Evolutionary conservation across 2,329 filamentous ascomycete species (phyloP), one percentile per base, ranked within the genome.

Genomic region (Ceratocystis colombiana): DNA sequence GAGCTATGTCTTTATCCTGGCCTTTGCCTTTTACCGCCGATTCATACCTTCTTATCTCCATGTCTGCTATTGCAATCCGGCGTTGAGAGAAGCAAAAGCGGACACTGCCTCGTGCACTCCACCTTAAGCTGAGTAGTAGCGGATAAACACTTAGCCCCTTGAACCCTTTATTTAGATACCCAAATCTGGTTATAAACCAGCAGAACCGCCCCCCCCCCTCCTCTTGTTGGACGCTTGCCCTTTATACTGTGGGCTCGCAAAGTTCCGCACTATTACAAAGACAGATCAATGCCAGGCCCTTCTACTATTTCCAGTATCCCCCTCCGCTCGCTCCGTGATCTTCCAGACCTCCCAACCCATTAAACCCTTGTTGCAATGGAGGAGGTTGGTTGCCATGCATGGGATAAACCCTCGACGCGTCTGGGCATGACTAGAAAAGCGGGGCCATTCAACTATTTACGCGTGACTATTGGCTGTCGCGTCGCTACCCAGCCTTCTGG

Each of bases 401-500:
- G 28, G 28, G 28, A 3, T 33, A 33, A 33, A 33, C 30, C 7
- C 7, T 33, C 4, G 7, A 33, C 30, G 30, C 30, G 30, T 33
- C 30, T 33, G 2, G 30, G 8, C 30, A 33, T 33, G 7, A 8
- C 6, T 33, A 15, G 5, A 57, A 57, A 25, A 57, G n/a, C 10
- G 22, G 53, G 53, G 25, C 22, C 5, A 28, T 15, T 5, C 25
- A 6, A 22, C 1, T 6, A 8, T 30, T 57, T 12, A 30, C 53
- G 53, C 53, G 53, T 57, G 25, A 22, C 53, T 12, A 57, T 57
- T 57, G 53, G 53, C 53, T 30, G 53, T 28, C 53, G 53, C 53
- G 53, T 57, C 12, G 22, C 12, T 15, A 28, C 50, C 53, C 53
- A 57, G 28, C 53, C 53, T 57, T 30, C 25, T 28, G 53, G 30